Evolutionary conservation across 2,329 filamentous ascomycete species (phyloP).

Genomic region (Pseudogymnoascus sp.): DNA sequence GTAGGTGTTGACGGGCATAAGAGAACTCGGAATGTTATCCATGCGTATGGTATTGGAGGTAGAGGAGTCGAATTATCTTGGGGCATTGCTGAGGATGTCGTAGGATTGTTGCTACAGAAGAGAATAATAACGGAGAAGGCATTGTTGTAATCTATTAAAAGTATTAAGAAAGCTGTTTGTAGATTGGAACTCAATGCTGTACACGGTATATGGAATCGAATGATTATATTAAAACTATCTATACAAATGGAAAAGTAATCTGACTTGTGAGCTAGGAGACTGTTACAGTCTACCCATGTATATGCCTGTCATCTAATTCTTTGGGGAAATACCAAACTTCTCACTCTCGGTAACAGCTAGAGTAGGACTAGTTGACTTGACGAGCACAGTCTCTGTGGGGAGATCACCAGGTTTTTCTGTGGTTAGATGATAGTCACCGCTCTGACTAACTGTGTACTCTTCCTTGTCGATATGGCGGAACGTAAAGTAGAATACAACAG

Average conservation of each 20-base stretch:
- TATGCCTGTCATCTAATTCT: slow-evolving; percentile 10
- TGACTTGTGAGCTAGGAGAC: neutral
- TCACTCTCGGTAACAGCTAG: slow-evolving; percentile 11
- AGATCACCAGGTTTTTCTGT: slow-evolving; percentile 9
- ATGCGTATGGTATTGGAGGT: slow-evolving; percentile 17
- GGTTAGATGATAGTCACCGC: slow-evolving; percentile 10
- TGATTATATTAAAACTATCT: neutral
- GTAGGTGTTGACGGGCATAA: neutral
- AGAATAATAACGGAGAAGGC: neutral
- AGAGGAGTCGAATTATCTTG: slow-evolving; percentile 16
- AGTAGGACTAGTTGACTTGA: slow-evolving; percentile 9
- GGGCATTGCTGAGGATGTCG: slow-evolving; percentile 14
- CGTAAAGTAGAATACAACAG: slow-evolving; percentile 58
- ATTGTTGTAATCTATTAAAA: neutral
- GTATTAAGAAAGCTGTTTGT: neutral
- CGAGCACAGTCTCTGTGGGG: slow-evolving; percentile 10
- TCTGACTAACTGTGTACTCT: slow-evolving; percentile 46
- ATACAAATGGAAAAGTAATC: neutral
- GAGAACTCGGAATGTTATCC: slow-evolving; percentile 17
- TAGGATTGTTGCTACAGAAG: neutral
- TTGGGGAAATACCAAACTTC: slow-evolving; percentile 13
- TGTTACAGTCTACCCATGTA: neutral
- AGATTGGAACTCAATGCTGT: neutral
- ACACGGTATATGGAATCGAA: neutral
- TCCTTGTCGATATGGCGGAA: slow-evolving; percentile 57